phyloP scores from a whole-genome alignment of 352 stramenopile species.

The Pythium inflatum region DNA sequence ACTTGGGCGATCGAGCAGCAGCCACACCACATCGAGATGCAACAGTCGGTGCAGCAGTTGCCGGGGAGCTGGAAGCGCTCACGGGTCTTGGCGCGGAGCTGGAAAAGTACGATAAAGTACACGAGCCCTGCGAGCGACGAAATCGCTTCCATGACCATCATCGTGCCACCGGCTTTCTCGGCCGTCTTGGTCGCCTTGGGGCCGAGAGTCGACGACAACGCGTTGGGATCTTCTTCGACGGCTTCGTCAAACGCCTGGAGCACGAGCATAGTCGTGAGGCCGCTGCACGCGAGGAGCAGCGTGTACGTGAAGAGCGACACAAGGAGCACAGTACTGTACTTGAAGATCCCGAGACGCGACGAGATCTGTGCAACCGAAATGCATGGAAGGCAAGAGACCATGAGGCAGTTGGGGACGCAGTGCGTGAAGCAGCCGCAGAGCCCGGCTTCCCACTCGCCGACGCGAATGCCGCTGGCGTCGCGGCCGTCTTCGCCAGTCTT shows the following conservation, averaged over 20 bases:
- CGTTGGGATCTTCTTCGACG: neutral
- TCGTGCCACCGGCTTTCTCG: neutral
- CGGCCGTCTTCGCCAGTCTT: slow-evolving; percentile 16
- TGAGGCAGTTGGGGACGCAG: slow-evolving; percentile 42
- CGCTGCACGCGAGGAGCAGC: slow-evolving; percentile 9
- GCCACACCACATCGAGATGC: slow-evolving; percentile 41
- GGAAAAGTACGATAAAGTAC: slow-evolving; percentile 27
- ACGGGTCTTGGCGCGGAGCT: slow-evolving; percentile 46
- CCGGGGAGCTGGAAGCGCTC: slow-evolving; percentile 50
- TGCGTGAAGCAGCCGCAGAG: slow-evolving; percentile 39
- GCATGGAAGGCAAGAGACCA: slow-evolving; percentile 35
- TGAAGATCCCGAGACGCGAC: slow-evolving; percentile 23
- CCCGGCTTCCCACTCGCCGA: slow-evolving; percentile 33
- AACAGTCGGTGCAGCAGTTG: slow-evolving; percentile 37
- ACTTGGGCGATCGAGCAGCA: slow-evolving; percentile 56
- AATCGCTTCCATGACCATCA: neutral
- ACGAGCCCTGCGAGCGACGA: neutral
- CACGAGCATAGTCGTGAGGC: slow-evolving; percentile 9
- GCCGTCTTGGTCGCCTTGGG: neutral
- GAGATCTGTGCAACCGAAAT: slow-evolving; percentile 38
- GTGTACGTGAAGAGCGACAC: slow-evolving; percentile 6
- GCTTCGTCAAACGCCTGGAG: neutral
- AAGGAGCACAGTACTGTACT: slow-evolving; percentile 27
- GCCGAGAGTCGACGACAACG: neutral
- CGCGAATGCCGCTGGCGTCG: slow-evolving; percentile 31